Evolutionary conservation across 1,284 basidiomycete species (phyloP).

Genomic region (Trametes versicolor): DNA sequence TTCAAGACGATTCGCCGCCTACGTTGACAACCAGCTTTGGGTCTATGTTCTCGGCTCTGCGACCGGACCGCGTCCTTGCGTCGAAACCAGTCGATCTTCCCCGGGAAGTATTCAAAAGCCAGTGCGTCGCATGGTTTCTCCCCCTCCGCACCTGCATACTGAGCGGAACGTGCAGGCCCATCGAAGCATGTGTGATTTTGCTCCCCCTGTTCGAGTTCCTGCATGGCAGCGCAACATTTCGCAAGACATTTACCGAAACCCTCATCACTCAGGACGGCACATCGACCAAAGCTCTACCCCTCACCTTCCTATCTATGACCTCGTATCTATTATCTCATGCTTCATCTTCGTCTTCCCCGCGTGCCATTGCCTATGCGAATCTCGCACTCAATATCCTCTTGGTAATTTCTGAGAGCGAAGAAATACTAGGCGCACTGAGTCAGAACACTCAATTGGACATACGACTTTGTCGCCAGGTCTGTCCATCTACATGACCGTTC

Average conservation of each 20-base stretch:
- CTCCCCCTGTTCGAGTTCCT: slow-evolving; percentile 70
- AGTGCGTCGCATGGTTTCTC: slow-evolving; percentile 51
- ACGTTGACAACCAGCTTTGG: slow-evolving; percentile 59
- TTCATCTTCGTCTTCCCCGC: slow-evolving; percentile 61
- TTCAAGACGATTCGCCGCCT: slow-evolving; percentile 60
- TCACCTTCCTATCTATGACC: slow-evolving; percentile 61
- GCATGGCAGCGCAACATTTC: slow-evolving; percentile 57
- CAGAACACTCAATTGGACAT: slow-evolving; percentile 51
- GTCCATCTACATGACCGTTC: slow-evolving; percentile 40
- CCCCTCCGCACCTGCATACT: background rate
- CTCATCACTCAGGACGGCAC: slow-evolving; percentile 40
- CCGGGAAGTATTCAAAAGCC: slow-evolving; percentile 63
- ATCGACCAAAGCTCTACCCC: slow-evolving; percentile 47
- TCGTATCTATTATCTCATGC: slow-evolving; percentile 74
- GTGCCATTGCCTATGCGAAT: slow-evolving; percentile 68
- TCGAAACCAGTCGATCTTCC: slow-evolving; percentile 55
- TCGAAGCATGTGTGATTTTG: slow-evolving; percentile 65
- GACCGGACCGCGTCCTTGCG: slow-evolving; percentile 63
- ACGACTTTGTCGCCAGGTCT: slow-evolving; percentile 69
- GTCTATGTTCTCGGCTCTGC: slow-evolving; percentile 58
- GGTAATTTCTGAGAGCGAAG: slow-evolving; percentile 57
- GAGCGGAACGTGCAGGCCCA: slow-evolving; percentile 53
- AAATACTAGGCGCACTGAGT: slow-evolving; percentile 56
- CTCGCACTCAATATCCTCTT: slow-evolving; percentile 63
- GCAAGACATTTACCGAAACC: slow-evolving; percentile 52